Evolutionary conservation across 495 filamentous ascomycete genomes (phyloP).

Genomic region (Thermothielavioides terrestris): DNA sequence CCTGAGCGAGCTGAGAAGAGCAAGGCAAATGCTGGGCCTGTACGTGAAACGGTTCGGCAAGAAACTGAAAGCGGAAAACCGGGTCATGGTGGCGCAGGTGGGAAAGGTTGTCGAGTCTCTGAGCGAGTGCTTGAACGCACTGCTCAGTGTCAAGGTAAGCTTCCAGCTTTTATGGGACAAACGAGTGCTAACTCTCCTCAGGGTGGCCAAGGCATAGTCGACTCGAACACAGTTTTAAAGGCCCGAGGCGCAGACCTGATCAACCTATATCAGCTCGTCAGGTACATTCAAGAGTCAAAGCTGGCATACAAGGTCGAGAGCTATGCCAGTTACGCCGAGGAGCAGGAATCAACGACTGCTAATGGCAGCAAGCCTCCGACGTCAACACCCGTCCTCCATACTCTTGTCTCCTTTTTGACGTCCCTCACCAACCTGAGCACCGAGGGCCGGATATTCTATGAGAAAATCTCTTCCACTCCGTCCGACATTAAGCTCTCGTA

Average conservation of each 20-base stretch:
- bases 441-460: constrained; percentile 81
- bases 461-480: constrained; percentile 34
- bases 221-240: constrained; percentile 59
- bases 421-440: constrained; percentile 80
- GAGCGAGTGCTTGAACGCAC: constrained; percentile 51
- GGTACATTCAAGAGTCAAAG: constrained; percentile 86
- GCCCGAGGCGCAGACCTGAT: constrained; percentile 91
- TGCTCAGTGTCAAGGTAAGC: constrained; percentile 33
- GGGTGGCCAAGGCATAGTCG: constrained; percentile 48
- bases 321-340: constrained; percentile 56
- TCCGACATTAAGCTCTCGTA: constrained; percentile 64
- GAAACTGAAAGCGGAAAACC: constrained; percentile 77
- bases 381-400: constrained; percentile 67
- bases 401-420: constrained; percentile 72
- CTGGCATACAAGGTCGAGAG: constrained; percentile 90
- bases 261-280: constrained; percentile 79
- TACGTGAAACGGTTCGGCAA: constrained; percentile 86
- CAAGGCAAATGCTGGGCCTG: constrained; percentile 62
- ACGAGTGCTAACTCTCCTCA: constrained; percentile 11
- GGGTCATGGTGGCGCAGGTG: constrained; percentile 82
- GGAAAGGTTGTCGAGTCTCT: constrained; percentile 74
- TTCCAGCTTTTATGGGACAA: not conserved
- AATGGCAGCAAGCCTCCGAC: constrained; percentile 15
- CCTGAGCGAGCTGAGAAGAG: constrained; percentile 59
- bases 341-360: constrained; percentile 21